Evolutionary conservation across 1,284 basidiomycete species (phyloP).

Genomic region (Gymnopus androsaceus): DNA sequence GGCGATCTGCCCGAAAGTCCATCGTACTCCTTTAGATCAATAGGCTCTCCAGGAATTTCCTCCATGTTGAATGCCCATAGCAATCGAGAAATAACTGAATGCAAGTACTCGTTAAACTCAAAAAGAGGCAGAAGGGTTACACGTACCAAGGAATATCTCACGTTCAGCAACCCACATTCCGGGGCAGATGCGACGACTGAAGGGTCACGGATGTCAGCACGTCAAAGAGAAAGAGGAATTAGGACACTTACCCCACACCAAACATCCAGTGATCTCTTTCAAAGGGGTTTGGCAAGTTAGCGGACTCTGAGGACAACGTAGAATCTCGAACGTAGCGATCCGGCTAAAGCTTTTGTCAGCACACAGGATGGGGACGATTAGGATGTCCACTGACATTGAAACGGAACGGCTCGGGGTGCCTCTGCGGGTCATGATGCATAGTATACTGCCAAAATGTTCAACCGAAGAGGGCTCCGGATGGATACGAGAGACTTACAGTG

Average conservation of each 20-base stretch:
- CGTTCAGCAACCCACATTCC: constrained; percentile 35
- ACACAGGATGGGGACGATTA: neutral
- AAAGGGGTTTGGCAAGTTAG: constrained; percentile 39
- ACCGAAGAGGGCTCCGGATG: no score
- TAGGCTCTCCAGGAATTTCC: constrained; percentile 32
- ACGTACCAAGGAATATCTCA: constrained; percentile 36
- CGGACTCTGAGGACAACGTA: constrained; percentile 32
- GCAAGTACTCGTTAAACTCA: no score
- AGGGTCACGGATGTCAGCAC: constrained; percentile 12
- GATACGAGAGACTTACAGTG: no score
- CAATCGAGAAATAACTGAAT: constrained; percentile 33
- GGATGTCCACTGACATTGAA: neutral
- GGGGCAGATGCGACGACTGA: constrained; percentile 31
- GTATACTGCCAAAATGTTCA: no score
- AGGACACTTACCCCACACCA: constrained; percentile 33
- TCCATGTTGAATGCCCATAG: constrained; percentile 34
- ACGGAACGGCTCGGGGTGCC: constrained; percentile 33
- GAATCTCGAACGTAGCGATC: constrained; percentile 35
- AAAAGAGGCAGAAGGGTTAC: no score
- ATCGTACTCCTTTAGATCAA: constrained; percentile 37
- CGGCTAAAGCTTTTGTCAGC: constrained; percentile 28
- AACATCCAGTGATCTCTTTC: constrained; percentile 49
- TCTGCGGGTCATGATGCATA: constrained; percentile 39
- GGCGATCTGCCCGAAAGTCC: constrained; percentile 37
- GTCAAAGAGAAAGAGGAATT: neutral